Conservation (phyloP, 768 basidiomycete species). For the Boletales sp. region DNA sequence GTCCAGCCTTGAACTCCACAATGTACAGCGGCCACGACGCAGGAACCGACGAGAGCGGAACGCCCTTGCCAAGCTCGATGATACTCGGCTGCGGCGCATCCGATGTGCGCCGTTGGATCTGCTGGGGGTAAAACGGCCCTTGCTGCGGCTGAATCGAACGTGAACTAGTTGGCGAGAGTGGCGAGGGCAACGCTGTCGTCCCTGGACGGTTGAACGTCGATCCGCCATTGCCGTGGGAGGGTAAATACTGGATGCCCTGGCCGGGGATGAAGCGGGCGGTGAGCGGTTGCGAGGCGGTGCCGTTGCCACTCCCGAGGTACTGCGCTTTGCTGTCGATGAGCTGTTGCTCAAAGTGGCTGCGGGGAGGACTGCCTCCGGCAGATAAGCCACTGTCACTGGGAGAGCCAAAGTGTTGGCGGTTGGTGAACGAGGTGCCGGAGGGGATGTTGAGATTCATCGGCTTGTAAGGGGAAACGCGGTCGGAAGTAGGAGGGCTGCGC, state of each 20-base stretch:
- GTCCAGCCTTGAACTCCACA: constrained; percentile 95
- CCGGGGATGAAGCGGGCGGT: constrained; percentile 63
- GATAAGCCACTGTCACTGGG: constrained; percentile 62
- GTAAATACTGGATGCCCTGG: constrained; percentile 59
- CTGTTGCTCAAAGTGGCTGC: constrained; percentile 45
- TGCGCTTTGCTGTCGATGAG: constrained; percentile 40
- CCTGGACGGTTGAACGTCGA: constrained; percentile 38
- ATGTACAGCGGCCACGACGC: constrained; percentile 89
- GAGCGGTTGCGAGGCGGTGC: constrained; percentile 30
- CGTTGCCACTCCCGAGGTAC: constrained; percentile 25
- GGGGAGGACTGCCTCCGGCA: constrained; percentile 47
- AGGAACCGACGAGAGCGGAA: constrained; percentile 82
- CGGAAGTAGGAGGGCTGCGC: constrained; percentile 55
- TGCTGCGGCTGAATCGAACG: constrained; percentile 31
- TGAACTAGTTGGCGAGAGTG: constrained; percentile 49
- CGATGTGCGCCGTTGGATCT: constrained; percentile 38
- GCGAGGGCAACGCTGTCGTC: constrained; percentile 41
- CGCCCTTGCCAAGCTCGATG: constrained; percentile 78
- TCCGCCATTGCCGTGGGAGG: constrained; percentile 30
- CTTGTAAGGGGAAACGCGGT: constrained; percentile 54
- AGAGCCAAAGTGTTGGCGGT: constrained; percentile 48
- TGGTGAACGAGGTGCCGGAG: constrained; percentile 36
- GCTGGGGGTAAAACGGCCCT: constrained; percentile 26
- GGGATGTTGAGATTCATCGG: constrained; percentile 62
- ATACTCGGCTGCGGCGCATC: constrained; percentile 35